These are phyloP conservation scores for Rhipidocladum racemiflorum DNA, from an alignment of 176 grass and related monocot genomes.

Conservation along the genomic window DNA sequence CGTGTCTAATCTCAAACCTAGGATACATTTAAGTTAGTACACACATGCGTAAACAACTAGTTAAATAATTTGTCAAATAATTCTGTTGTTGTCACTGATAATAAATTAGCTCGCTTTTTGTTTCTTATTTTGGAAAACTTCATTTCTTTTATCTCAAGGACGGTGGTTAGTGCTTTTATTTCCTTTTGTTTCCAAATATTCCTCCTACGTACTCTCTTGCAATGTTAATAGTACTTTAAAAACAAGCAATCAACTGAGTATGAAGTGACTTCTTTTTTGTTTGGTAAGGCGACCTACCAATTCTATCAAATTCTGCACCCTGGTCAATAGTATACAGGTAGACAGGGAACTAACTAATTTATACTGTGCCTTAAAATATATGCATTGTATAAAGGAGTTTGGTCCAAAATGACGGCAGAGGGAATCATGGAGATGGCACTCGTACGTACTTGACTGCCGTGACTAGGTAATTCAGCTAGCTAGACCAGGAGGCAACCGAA, in stretches of 20 bases:
- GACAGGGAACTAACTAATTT: background rate
- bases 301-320: background rate
- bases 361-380: background rate
- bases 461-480: background rate
- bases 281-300: conserved; percentile 9
- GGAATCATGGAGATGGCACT: conserved; percentile 19
- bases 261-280: background rate
- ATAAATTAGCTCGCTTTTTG: background rate
- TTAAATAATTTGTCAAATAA: background rate
- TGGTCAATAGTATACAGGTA: conserved; percentile 13
- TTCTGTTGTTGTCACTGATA: background rate
- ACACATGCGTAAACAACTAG: background rate
- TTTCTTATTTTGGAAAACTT: background rate
- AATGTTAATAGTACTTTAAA: background rate
- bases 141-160: background rate
- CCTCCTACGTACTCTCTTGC: background rate
- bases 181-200: conserved; percentile 1
- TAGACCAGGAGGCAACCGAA: background rate
- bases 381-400: background rate
- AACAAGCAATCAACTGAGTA: background rate
- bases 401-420: conserved; percentile 38
- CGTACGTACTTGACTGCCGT: background rate
- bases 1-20: background rate
- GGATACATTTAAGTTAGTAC: background rate
- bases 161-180: background rate